Base-by-base conservation (phyloP, 768 basidiomycete genomes). In the Boletus sp. region DNA sequence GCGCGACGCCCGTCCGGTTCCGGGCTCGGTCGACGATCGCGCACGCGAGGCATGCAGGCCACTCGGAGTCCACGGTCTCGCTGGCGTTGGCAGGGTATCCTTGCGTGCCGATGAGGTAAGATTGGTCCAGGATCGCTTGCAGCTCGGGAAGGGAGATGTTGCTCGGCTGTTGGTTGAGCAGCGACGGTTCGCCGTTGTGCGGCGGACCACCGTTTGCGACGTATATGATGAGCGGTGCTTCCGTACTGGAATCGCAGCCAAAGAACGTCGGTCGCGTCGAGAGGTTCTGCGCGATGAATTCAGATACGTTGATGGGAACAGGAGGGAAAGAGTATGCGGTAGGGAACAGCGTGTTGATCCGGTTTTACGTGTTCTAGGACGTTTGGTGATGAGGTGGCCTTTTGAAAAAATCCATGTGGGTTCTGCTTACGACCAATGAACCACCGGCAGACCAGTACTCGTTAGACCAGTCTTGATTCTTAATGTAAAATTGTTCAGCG, bases 41-140 rank as follows among this genome's bases (percentile, higher is more conserved):
- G 58, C 80, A 80, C 5, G 78, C 73, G 15, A 82, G 63, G 54
- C 79, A 79, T 29, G 73, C 71, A 4, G 74, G 70, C 76, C 76
- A 82, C 36, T 76, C 62, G 0, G 62, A 45, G 39, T 77, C 75
- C 1, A 62, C 66, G 48, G 72, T 66, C 9, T 61, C 50, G 32
- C 64, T 65, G 14, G 69, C 56, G 29, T 59, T 29, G 6, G 62
- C 61, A 1, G 68, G 63, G 35, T 73, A 73, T 12, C 76, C 78
- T 61, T 78, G 74, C 36, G 75, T 74, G 35, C 73, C 71, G 37
- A 75, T 71, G 28, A 64, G 61, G 61, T 76, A 74, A 83, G 65
- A 65, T 24, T 24, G 24, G 24, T 24, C 24, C 2, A 24, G 24
- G 24, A 82, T 75, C 6, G 67, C 68, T 57, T 74, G 71, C 33